phyloP scores from a whole-genome alignment of 2,329 filamentous ascomycete species.

The Neoarthrinium moseri region DNA sequence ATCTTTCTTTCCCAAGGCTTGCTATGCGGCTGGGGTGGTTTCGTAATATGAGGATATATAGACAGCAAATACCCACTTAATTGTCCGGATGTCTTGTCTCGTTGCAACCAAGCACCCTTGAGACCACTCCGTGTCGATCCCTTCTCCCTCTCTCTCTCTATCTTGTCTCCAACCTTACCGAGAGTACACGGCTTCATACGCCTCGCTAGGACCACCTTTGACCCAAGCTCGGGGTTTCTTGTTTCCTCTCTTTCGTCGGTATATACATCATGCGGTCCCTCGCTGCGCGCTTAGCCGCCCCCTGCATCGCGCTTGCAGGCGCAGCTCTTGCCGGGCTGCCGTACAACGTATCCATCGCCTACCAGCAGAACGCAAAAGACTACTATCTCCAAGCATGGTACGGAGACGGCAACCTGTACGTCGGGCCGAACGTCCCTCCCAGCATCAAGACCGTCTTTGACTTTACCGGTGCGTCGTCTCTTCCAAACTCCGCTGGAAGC shows the following conservation, averaged over 20 bases:
- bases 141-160: too few relatives aligned
- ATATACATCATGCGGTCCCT: neutral
- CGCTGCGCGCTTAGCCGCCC: neutral
- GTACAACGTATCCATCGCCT: conserved; percentile 10
- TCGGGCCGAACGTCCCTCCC: conserved; percentile 14
- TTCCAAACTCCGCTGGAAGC: neutral
- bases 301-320: neutral
- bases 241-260: too few relatives aligned
- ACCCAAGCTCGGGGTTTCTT: neutral
- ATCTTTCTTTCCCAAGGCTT: too few relatives aligned
- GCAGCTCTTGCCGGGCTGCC: conserved; percentile 1
- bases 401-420: conserved; percentile 15
- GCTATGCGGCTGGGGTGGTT: too few relatives aligned
- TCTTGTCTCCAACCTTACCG: too few relatives aligned
- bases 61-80: neutral
- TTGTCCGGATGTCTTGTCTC: too few relatives aligned
- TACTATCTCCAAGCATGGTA: conserved; percentile 13
- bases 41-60: neutral
- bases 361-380: conserved; percentile 4
- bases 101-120: too few relatives aligned
- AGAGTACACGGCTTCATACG: neutral
- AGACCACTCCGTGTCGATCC: too few relatives aligned
- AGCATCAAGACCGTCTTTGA: conserved; percentile 14
- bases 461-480: conserved; percentile 11
- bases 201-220: neutral